phyloP scores from a whole-genome alignment of 106 monocot species.

The Vanilla planifolia region DNA sequence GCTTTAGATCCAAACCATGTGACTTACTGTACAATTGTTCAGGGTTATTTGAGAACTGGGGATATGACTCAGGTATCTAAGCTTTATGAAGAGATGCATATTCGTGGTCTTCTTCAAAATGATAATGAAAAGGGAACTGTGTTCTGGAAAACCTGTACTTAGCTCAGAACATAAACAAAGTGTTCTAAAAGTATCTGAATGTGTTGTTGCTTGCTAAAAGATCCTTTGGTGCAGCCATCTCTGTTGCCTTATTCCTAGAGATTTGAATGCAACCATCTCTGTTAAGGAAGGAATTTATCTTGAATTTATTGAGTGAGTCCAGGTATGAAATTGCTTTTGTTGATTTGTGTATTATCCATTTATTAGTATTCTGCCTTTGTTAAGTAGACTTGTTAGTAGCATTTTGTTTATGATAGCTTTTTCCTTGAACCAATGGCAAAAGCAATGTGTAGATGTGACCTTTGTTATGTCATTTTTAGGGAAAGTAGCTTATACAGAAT shows the following conservation, averaged over 20 bases:
- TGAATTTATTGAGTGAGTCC: background rate
- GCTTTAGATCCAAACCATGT: conserved; percentile 66
- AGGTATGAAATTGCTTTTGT: too few relatives aligned
- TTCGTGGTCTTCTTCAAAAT: conserved; percentile 46
- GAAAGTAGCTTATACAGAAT: too few relatives aligned
- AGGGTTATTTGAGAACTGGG: conserved; percentile 41
- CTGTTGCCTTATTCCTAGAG: too few relatives aligned
- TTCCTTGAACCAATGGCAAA: too few relatives aligned
- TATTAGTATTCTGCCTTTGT: too few relatives aligned
- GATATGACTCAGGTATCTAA: conserved; percentile 43
- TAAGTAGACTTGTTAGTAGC: too few relatives aligned
- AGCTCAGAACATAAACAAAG: background rate
- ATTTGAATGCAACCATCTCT: too few relatives aligned
- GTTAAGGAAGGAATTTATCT: conserved; percentile 1
- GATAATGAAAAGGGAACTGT: conserved; percentile 11
- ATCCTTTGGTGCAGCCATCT: too few relatives aligned
- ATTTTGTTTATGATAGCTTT: too few relatives aligned
- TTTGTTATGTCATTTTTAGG: too few relatives aligned
- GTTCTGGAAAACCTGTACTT: conserved; percentile 14
- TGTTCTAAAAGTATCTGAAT: conserved; percentile 7
- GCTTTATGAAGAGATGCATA: conserved; percentile 69
- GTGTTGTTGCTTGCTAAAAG: conserved; percentile 13
- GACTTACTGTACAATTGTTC: conserved; percentile 50
- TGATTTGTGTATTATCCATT: too few relatives aligned
- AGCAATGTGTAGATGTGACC: too few relatives aligned